Base-by-base conservation (phyloP, 1,284 basidiomycete species). In the Apiotrichum akiyoshidainum region DNA sequence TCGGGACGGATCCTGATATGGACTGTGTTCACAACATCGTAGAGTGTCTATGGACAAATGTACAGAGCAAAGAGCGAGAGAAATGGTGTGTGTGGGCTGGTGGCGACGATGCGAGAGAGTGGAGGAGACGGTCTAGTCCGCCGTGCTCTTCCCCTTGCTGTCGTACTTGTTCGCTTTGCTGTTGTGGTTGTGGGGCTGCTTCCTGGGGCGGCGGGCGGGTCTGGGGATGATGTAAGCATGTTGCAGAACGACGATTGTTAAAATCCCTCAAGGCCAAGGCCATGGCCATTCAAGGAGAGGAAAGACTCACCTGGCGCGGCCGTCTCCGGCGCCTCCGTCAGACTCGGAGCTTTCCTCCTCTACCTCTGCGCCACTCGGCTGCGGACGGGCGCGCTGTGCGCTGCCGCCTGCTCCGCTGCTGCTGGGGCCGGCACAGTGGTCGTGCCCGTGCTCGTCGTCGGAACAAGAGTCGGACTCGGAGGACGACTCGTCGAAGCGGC, bases 401-500 rank as follows among this genome's bases (percentile, higher is more conserved):
- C 16, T 44, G 37, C 9, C 33, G 26, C 26, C 26, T 31, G 26
- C 26, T 31, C 26, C 26, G 26, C 26, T 7, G 26, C 26, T 31
- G 26, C 26, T 31, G 26, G 26, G 26, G 26, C 26, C 26, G 3
- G 26, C 26, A 31, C 26, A 31, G 26, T 31, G 26, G 26, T 31
- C 26, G 26, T 7, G 26, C 7, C 26, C 26, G 26, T 31, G 26
- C 26, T 69, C 65, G 26, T 57, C 59, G 44, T 68, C 68, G 1
- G 70, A 69, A 16, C 70, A 74, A 4, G 69, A 72, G 22, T 69
- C 70, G 5, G 78, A 80, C 54, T 79, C 76, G 39, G 75, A 78
- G 0, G 75, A 78, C 1, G 77, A 78, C 66, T 79, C 77, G 59
- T 78, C 78, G 57, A 71, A 79, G 19, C 71, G 71, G 48, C 73